phyloP scores from a whole-genome alignment of 495 filamentous ascomycete genomes.

The Jackrogersella multiformis region DNA sequence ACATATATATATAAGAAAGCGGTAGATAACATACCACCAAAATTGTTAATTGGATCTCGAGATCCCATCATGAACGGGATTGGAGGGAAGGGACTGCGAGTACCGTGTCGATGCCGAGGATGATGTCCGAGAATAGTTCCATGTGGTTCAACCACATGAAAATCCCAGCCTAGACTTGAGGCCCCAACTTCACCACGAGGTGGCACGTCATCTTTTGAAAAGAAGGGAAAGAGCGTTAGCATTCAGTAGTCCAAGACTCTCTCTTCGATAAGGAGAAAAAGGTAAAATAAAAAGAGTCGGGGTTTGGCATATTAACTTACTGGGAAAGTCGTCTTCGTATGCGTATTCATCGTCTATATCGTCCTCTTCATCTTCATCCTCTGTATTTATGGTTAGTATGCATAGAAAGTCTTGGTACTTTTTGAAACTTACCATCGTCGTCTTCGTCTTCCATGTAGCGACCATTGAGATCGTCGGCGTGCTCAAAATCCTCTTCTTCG shows the following conservation, averaged over 20 bases:
- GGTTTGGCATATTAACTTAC: constrained; percentile 61
- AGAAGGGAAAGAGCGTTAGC: constrained; percentile 15
- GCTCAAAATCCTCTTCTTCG: constrained; percentile 70
- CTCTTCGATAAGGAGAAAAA: not conserved
- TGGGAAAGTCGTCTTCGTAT: constrained; percentile 73
- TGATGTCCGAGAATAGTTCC: constrained; percentile 40
- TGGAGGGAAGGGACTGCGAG: constrained; percentile 48
- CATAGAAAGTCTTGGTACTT: not conserved
- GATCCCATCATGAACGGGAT: constrained; percentile 56
- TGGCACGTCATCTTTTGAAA: constrained; percentile 60
- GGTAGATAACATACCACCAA: constrained; percentile 34
- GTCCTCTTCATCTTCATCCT: constrained; percentile 77
- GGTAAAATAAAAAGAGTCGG: no score
- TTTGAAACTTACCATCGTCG: constrained; percentile 62
- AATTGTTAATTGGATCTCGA: constrained; percentile 52
- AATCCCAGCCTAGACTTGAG: constrained; percentile 58
- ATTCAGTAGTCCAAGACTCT: not conserved
- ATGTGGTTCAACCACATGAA: constrained; percentile 50
- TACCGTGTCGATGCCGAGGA: constrained; percentile 43
- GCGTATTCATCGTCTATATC: constrained; percentile 73
- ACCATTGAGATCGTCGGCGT: constrained; percentile 59
- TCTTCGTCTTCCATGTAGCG: constrained; percentile 76
- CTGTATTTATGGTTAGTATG: constrained; percentile 46
- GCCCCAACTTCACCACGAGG: constrained; percentile 50
- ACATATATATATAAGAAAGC: not conserved